These are phyloP conservation scores for Acanthamoeba quina DNA, from an alignment of 208 protist genomes.

Conservation along the genomic window DNA sequence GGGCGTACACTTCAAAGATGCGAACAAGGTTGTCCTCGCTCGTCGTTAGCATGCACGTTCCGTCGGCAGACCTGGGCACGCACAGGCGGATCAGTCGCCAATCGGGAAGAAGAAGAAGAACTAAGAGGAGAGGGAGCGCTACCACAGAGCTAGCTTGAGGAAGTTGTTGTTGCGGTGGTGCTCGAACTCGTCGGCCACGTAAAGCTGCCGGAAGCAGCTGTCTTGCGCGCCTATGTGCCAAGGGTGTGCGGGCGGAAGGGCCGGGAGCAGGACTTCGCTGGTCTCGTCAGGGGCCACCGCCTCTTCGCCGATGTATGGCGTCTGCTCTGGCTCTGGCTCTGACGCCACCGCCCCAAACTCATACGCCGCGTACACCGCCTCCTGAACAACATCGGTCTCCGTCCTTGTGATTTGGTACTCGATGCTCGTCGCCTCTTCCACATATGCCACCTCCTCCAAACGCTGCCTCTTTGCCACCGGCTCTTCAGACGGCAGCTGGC, in stretches of 20 bases:
- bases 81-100: background rate
- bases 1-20: constrained; percentile 55
- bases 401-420: background rate
- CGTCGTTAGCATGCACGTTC: constrained; percentile 17
- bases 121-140: background rate
- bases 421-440: background rate
- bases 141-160: constrained; percentile 21
- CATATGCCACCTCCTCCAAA: background rate
- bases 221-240: constrained; percentile 14
- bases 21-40: constrained; percentile 63
- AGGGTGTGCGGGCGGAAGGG: constrained; percentile 14
- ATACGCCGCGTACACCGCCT: too few species aligned
- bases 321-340: background rate
- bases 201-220: background rate
- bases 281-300: background rate
- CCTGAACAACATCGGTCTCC: too few species aligned
- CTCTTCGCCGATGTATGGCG: background rate
- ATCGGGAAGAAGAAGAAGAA: background rate
- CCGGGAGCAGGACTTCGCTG: background rate
- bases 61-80: constrained; percentile 50
- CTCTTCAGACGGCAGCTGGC: background rate
- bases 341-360: too few species aligned
- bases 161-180: constrained; percentile 33
- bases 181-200: constrained; percentile 44
- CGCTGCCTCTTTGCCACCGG: constrained; percentile 10